Conservation (phyloP, 2,329 filamentous ascomycete genomes). For the Bipolaris gigantea region DNA sequence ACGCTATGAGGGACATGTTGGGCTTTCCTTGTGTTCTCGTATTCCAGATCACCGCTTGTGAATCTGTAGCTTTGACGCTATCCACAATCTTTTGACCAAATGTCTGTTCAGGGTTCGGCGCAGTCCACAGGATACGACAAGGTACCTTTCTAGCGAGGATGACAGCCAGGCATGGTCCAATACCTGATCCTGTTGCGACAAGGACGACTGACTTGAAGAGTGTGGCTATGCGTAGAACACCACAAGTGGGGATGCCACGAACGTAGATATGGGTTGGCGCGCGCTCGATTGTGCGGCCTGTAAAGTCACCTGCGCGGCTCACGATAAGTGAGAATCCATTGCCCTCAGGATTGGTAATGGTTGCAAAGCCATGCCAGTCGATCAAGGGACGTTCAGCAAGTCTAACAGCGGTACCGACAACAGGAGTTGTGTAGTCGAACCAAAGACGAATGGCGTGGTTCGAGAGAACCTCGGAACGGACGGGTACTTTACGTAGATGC, state of each 20-base stretch:
- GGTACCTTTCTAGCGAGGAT: constrained; percentile 54
- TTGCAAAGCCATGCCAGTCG: constrained; percentile 45
- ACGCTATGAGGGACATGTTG: constrained; percentile 63
- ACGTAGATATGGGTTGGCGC: constrained; percentile 41
- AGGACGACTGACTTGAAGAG: constrained; percentile 44
- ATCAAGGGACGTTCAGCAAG: constrained; percentile 37
- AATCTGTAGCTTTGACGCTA: constrained; percentile 61
- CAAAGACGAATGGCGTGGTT: constrained; percentile 72
- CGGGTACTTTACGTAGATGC: constrained; percentile 67
- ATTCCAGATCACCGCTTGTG: constrained; percentile 68
- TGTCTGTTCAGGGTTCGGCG: constrained; percentile 64
- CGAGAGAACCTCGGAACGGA: constrained; percentile 70
- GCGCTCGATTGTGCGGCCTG: constrained; percentile 36
- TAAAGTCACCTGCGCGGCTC: constrained; percentile 45
- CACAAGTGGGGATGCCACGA: constrained; percentile 41
- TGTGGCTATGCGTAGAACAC: constrained; percentile 41
- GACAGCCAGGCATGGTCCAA: constrained; percentile 52
- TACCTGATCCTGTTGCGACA: constrained; percentile 44
- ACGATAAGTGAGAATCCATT: constrained; percentile 43
- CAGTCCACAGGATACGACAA: constrained; percentile 71
- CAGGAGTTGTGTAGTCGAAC: constrained; percentile 42
- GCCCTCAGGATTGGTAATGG: constrained; percentile 40
- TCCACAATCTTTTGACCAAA: constrained; percentile 65
- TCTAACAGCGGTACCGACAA: constrained; percentile 38
- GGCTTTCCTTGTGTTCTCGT: constrained; percentile 64